phyloP scores from a whole-genome alignment of 164 flowering plant species.

The Nymphaea colorata region DNA sequence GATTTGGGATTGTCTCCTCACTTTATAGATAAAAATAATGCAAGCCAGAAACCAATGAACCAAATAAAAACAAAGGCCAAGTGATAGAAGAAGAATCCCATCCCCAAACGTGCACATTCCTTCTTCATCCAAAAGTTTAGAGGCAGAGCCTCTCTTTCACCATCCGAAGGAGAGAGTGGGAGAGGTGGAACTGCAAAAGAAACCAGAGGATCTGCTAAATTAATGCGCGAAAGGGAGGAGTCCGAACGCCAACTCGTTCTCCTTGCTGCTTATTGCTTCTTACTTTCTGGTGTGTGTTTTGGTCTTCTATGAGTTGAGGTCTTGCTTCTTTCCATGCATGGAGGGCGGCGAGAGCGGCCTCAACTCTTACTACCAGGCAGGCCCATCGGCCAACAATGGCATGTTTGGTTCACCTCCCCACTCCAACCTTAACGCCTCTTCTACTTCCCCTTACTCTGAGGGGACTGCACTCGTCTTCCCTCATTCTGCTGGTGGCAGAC shows the following conservation, averaged over 20 bases:
- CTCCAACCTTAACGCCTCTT: neutral
- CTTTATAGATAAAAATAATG: neutral
- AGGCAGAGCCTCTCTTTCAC: neutral
- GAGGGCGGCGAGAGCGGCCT: neutral
- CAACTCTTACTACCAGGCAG: conserved; percentile 3
- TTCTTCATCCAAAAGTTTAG: neutral
- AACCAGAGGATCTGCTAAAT: neutral
- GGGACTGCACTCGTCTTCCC: neutral
- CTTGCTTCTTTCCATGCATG: neutral
- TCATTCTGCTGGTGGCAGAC: neutral
- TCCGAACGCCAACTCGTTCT: no score
- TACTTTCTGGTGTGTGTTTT: neutral
- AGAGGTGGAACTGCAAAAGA: neutral
- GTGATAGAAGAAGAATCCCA: neutral
- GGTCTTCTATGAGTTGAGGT: neutral
- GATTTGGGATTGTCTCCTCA: no score
- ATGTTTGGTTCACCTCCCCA: neutral
- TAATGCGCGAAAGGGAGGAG: no score
- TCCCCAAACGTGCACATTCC: neutral
- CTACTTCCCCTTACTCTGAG: neutral
- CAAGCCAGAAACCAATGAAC: neutral
- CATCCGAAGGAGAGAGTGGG: neutral
- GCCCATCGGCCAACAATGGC: conserved; percentile 2
- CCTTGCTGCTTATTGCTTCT: neutral
- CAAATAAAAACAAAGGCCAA: neutral